phyloP scores from a whole-genome alignment of 2,329 filamentous ascomycete species.

The Ceratocystis alfenasii region DNA sequence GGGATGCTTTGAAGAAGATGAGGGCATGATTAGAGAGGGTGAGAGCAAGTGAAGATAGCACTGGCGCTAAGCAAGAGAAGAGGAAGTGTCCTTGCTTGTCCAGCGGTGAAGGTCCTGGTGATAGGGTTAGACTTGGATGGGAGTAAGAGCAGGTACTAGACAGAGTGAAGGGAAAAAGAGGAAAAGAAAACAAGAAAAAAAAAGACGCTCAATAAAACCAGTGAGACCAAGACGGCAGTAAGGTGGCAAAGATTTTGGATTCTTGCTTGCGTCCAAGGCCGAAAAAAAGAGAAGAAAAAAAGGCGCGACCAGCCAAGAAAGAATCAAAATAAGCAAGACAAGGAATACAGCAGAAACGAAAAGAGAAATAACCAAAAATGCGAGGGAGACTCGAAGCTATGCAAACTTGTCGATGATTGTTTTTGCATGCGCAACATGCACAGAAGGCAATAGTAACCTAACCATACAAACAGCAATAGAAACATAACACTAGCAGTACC shows the following conservation, averaged over 20 bases:
- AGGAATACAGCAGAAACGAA: background rate
- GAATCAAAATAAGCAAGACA: background rate
- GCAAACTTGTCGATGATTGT: too few relatives aligned
- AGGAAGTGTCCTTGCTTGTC: background rate
- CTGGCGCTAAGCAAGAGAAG: background rate
- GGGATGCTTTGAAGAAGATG: background rate
- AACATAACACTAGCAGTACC: too few relatives aligned
- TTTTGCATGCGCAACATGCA: too few relatives aligned
- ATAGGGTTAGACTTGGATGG: background rate
- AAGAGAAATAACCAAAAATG: background rate
- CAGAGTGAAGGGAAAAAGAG: background rate
- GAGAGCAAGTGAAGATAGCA: background rate
- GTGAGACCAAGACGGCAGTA: background rate
- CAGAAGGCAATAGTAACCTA: too few relatives aligned
- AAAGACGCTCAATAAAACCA: background rate
- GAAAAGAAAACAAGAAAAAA: background rate
- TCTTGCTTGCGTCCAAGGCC: background rate
- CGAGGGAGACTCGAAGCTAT: too few relatives aligned
- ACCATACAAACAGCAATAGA: too few relatives aligned
- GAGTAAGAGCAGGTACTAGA: background rate
- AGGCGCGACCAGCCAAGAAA: background rate
- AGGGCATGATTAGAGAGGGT: background rate
- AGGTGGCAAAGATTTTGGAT: background rate
- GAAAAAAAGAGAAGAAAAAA: background rate
- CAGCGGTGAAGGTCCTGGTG: background rate